These are phyloP conservation scores for Pleodorina starrii DNA, from an alignment of 139 green algal genomes.

Conservation along the genomic window DNA sequence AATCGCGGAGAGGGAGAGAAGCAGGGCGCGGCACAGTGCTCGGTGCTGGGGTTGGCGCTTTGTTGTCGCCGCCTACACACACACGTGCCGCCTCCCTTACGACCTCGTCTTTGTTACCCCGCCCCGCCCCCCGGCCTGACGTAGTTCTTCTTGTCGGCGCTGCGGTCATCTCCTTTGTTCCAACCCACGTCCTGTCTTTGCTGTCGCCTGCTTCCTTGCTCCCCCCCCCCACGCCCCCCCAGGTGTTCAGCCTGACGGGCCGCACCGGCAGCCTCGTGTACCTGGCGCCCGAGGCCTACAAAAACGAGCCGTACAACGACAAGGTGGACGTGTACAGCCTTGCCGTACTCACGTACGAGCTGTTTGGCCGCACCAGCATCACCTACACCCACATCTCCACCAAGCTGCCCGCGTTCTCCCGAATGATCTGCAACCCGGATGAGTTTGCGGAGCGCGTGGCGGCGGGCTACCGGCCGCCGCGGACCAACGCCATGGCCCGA, in stretches of 20 bases:
- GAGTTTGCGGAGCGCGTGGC: slow-evolving; percentile 47
- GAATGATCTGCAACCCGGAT: slow-evolving; percentile 29
- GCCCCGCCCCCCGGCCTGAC: too few species aligned
- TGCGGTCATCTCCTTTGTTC: too few species aligned
- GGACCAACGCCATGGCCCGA: slow-evolving; percentile 25
- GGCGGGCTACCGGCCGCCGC: slow-evolving; percentile 39
- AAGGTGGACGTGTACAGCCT: slow-evolving; percentile 57
- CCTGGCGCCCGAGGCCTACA: slow-evolving; percentile 80
- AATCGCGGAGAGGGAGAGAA: background rate
- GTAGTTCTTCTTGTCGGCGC: too few species aligned
- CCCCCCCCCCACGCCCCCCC: background rate
- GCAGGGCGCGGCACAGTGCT: background rate
- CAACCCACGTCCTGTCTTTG: too few species aligned
- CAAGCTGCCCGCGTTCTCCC: slow-evolving; percentile 41
- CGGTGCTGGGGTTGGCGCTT: too few species aligned
- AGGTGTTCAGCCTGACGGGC: slow-evolving; percentile 54
- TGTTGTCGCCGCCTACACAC: too few species aligned
- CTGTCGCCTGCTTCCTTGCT: too few species aligned
- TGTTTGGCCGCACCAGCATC: slow-evolving; percentile 41
- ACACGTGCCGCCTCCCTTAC: too few species aligned
- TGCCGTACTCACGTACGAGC: slow-evolving; percentile 44
- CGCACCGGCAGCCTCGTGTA: slow-evolving; percentile 68
- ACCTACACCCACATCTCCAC: slow-evolving; percentile 46
- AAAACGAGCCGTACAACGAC: slow-evolving; percentile 76
- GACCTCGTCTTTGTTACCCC: too few species aligned